Base-by-base conservation (phyloP, 192 early-diverging fungal genomes). In the Coemansia sp. region DNA sequence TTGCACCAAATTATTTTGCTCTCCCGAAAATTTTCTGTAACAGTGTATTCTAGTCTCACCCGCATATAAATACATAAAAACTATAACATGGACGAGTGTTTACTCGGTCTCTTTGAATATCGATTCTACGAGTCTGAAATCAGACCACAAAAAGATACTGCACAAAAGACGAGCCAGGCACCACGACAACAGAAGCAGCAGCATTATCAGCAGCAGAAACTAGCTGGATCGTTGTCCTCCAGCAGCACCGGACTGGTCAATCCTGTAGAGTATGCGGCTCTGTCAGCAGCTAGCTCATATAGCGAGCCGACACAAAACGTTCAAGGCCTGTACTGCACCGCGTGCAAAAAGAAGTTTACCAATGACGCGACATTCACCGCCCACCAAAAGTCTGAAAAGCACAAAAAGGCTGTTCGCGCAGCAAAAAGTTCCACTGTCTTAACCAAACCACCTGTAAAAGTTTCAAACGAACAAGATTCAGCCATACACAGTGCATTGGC, bases 371-470 rank as follows among this genome's bases (percentile, higher is more conserved):
- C 71, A 6, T 45, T 60, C 22, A 42, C 14, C 1, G 60, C 53
- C 0, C 71, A 73, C 48, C 40, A 59, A 10, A 59, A 66, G 48
- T 64, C 64, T 0, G 71, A 73, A 8, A 67, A 60, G 53, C 71
- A 73, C 57, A 61, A 61, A 41, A 69, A 59, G 25, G 50, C 54
- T 17, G 46, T 45, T 8, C 55, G 44, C 9, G 53, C 53, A 11
- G 53, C 53, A 54, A 41, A 4, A 22, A 18, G 13, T 14, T 15
- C 19, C 24, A 30, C 22, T 24, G 17, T 18, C 13, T 30, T 39
- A 23, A 58, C n/a, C 4, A 19, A 50, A 5, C 4, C 7, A 17
- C 13, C 17, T 0, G n/a, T 19, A 8, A 24, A 12, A 19, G 18
- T 22, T 15, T 22, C 15, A 37, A 14, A 8, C 1, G 40, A 55